phyloP scores from a whole-genome alignment of 305 asterid species.

The Petunia hybrid region DNA sequence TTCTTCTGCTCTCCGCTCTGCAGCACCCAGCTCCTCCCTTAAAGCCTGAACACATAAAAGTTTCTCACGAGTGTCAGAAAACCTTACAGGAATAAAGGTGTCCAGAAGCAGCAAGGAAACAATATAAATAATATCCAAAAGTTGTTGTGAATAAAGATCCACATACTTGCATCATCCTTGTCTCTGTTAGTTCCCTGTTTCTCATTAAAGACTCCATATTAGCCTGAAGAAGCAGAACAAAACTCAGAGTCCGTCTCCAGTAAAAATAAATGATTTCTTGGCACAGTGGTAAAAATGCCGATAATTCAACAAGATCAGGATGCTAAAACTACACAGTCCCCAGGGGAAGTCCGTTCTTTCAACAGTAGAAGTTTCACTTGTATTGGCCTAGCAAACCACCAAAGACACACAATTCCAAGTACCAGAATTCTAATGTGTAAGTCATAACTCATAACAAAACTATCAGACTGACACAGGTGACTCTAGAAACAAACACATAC shows the following conservation, averaged over 20 bases:
- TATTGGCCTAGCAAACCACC: constrained; percentile 7
- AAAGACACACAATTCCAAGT: constrained; percentile 16
- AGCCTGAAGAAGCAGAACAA: constrained; percentile 59
- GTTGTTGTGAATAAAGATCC: constrained; percentile 21
- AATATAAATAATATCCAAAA: not conserved
- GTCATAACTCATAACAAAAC: not conserved
- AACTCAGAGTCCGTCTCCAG: not conserved
- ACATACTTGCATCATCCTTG: constrained; percentile 99
- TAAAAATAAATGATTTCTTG: not conserved
- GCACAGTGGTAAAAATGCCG: not conserved
- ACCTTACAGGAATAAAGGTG: not conserved
- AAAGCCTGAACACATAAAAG: constrained; percentile 69
- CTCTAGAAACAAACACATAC: not conserved
- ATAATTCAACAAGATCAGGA: constrained; percentile 18
- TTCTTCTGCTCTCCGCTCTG: constrained; percentile 97
- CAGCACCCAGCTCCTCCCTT: constrained; percentile 88
- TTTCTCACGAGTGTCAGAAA: constrained; percentile 32
- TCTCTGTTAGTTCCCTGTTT: constrained; percentile 96
- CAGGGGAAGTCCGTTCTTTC: not conserved
- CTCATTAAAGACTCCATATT: constrained; percentile 91
- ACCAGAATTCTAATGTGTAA: constrained; percentile 14
- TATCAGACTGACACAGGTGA: constrained; percentile 7
- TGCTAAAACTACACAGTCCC: not conserved
- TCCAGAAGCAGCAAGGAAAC: constrained; percentile 13
- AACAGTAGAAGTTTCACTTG: not conserved